Conservation (phyloP, 2,329 filamentous ascomycete species). For the Colletotrichum truncatum region DNA sequence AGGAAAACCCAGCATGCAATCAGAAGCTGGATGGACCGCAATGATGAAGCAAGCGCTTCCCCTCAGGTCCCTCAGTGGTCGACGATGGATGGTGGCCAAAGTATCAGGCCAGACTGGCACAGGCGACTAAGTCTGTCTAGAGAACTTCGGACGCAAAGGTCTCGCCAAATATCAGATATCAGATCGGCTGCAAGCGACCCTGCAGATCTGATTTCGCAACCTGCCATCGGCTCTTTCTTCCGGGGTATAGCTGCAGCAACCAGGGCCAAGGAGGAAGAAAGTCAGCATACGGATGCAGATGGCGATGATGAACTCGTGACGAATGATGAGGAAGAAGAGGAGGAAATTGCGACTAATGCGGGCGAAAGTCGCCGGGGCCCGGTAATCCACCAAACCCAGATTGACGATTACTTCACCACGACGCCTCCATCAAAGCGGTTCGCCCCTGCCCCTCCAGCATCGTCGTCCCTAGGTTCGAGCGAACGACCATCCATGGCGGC, state of each 20-base stretch:
- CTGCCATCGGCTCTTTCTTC: conserved; percentile 27
- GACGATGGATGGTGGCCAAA: conserved; percentile 54
- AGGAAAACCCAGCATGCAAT: conserved; percentile 84
- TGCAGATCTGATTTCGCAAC: conserved; percentile 64
- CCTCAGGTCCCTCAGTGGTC: conserved; percentile 58
- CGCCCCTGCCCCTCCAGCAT: conserved; percentile 34
- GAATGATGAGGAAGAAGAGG: conserved; percentile 77
- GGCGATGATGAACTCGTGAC: conserved; percentile 91
- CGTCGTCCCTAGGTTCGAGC: conserved; percentile 41
- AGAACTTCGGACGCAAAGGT: conserved; percentile 54
- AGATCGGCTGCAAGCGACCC: conserved; percentile 72
- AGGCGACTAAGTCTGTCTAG: conserved; percentile 62
- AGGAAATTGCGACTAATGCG: conserved; percentile 56
- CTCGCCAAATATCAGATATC: conserved; percentile 62
- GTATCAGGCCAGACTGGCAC: conserved; percentile 53
- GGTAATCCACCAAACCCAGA: conserved; percentile 32
- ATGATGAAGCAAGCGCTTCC: conserved; percentile 60
- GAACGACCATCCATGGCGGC: conserved; percentile 34
- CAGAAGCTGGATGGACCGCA: conserved; percentile 87
- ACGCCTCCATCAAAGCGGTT: conserved; percentile 57
- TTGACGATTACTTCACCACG: conserved; percentile 63
- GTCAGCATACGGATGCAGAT: conserved; percentile 81
- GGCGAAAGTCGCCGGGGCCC: conserved; percentile 40
- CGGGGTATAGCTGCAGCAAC: conserved; percentile 25
- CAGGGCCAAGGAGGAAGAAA: conserved; percentile 46